Evolutionary conservation across 2,329 filamentous ascomycete genomes (phyloP), one percentile per base, ranked within the genome.

Genomic region (Trichoderma citrinoviride): DNA sequence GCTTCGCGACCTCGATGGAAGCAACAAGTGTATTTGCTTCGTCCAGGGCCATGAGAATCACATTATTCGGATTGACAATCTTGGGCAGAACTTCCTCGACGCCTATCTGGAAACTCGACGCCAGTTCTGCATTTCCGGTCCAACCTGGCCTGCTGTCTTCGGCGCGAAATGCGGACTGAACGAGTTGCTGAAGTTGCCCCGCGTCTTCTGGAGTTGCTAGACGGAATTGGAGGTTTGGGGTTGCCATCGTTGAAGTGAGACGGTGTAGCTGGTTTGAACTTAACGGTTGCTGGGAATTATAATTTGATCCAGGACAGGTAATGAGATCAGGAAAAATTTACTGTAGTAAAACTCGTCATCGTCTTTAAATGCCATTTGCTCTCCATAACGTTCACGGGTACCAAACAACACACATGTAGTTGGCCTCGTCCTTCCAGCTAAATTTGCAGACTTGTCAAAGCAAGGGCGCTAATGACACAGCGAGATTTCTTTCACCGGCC

Each of bases 81-180:
- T 79, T 84, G 12, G 89, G 85, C 0, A 86, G 86, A 21, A 82
- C 74, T 72, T 90, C 86, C 65, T 88, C 85, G 71, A 91, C 89
- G 56, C 83, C 82, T 2, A 90, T 89, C 2, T 85, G 89, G 76
- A 91, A 92, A 56, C 82, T 87, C 12, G 89, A 90, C 50, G 85
- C 90, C 7, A 93, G 82, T 85, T 72, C 72, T 40, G 74, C 69
- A 61, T 77, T 70, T 4, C 72, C 78, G 0, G 75, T 75, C 76
- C 76, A 78, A 64, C 70, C 66, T 61, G 72, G 64, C 55, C 78
- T 70, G 65, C 66, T 75, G 47, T 80, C 79, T 3, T 74, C 71
- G 50, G 77, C 72, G 40, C 77, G 77, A 53, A 81, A 81, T 0
- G 79, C 77, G 14, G 73, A 68, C 57, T 81, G 71, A 1, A 80